Evolutionary conservation across 768 basidiomycete genomes (phyloP), one percentile per base, ranked within the genome.

Genomic region (Amanita pseudoporphyria): DNA sequence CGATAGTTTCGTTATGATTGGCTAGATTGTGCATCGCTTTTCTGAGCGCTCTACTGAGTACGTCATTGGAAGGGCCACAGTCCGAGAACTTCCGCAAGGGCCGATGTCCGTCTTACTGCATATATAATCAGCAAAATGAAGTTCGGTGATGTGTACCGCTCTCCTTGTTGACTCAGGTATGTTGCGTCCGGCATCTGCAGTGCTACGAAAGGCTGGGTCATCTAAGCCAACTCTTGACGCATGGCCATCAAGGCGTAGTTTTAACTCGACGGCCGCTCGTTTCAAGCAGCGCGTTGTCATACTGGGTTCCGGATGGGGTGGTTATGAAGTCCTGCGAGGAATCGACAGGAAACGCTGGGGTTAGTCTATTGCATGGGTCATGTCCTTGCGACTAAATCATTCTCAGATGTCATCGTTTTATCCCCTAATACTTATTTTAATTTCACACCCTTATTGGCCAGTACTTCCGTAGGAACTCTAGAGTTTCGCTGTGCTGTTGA

Each of bases 401-500:
- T 9, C 21, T 0, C 54, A 86, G 83, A 85, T 56, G 81, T 84
- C 4, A 78, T 77, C 1, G 62, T 86, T 13, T 51, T 87, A 21
- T 84, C 84, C 5, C 82, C 86, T 0, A 81, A 70, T 33, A 74
- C 72, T 31, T 80, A 82, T 63, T 84, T 83, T 66, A 82, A 81
- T 58, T 82, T 82, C 54, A 77, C 78, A 21, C 82, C 83, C 0
- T 63, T 87, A 26, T 71, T 87, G 1, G 82, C 84, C 0, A 71
- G 79, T 43, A 78, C 84, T 51, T 77, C 87, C 3, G 87, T 90
- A 21, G 91, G 91, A 2, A 91, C 90, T 5, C 69, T 94, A 41
- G 88, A 91, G 55, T 89, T 84, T 59, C 70, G 88, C 21, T 82
- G 83, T 57, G 83, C 87, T 0, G 70, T 90, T 30, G 90, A 93